A percentile compares a stretch with the other conserved stretches of the same genome.
Conservation (phyloP, 495 filamentous ascomycete species). For the Oleoguttula mirabilis region DNA sequence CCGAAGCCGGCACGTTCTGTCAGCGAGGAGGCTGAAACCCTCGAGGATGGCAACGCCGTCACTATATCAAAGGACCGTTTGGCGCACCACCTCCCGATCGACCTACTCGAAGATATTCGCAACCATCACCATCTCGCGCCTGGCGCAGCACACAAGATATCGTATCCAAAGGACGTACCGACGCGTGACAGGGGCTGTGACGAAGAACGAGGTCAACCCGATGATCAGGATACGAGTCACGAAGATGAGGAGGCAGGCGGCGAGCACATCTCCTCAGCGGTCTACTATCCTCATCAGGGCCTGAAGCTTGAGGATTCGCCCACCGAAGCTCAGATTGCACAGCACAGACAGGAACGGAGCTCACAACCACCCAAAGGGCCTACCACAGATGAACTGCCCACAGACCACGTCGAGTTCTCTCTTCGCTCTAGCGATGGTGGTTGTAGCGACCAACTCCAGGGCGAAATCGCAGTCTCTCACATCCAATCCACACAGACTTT, state of each 20-base stretch:
- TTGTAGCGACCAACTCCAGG: conserved; percentile 41
- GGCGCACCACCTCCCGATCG: conserved; percentile 33
- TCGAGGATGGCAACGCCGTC: neutral
- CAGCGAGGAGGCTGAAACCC: neutral
- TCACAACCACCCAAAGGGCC: neutral
- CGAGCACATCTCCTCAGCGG: conserved; percentile 87
- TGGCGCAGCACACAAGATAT: conserved; percentile 37
- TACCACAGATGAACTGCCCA: neutral
- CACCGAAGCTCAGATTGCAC: conserved; percentile 22
- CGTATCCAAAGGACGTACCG: conserved; percentile 47
- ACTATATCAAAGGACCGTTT: neutral
- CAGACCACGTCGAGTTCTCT: conserved; percentile 44
- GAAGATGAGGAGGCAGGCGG: conserved; percentile 78
- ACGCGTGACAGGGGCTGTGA: neutral
- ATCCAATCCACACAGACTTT: conserved; percentile 14
- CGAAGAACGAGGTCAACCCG: neutral
- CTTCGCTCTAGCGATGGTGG: conserved; percentile 35
- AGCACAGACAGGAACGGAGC: conserved; percentile 9
- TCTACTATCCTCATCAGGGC: conserved; percentile 79
- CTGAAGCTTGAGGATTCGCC: conserved; percentile 39
- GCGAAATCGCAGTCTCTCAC: conserved; percentile 44
- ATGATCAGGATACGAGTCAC: conserved; percentile 21
- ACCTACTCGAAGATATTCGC: conserved; percentile 51
- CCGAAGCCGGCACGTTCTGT: neutral
- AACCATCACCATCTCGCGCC: conserved; percentile 46